Conservation (phyloP, 1,284 basidiomycete genomes). For the Ceratobasidium sp. region DNA sequence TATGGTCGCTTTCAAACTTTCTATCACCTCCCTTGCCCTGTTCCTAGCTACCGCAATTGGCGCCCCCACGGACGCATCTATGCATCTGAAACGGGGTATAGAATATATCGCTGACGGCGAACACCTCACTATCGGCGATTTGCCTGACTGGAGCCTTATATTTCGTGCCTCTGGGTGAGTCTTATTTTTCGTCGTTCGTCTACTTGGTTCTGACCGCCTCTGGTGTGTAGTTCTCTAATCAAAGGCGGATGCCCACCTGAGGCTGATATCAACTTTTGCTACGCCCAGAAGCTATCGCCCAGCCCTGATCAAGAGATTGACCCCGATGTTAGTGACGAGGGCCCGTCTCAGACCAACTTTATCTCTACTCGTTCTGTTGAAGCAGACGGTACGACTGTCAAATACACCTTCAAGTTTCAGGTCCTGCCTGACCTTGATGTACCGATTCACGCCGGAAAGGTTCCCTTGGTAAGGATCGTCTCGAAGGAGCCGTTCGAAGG, state of each 20-base stretch:
- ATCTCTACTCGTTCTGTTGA: neutral
- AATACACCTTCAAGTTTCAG: constrained; percentile 16
- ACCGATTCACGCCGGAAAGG: neutral
- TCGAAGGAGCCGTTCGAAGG: constrained; percentile 21
- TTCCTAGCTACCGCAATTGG: neutral
- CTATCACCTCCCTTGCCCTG: neutral
- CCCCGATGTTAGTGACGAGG: neutral
- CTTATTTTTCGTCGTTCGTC: too few species aligned
- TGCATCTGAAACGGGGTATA: neutral
- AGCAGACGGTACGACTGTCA: neutral
- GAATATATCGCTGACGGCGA: neutral
- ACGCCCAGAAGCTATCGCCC: constrained; percentile 8
- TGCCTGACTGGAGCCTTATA: neutral
- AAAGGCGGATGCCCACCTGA: neutral
- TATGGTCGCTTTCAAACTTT: neutral
- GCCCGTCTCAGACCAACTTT: constrained; percentile 6
- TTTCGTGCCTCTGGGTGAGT: too few species aligned
- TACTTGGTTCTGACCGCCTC: neutral
- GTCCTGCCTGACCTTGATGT: neutral
- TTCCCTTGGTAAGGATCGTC: constrained; percentile 7
- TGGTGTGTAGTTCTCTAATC: neutral
- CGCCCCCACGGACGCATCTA: neutral
- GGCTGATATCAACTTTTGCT: neutral
- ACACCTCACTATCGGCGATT: neutral
- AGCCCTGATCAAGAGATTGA: constrained; percentile 5